phyloP scores from a whole-genome alignment of 192 early-diverging fungal genomes.

The Phlyctochytrium bullatum region DNA sequence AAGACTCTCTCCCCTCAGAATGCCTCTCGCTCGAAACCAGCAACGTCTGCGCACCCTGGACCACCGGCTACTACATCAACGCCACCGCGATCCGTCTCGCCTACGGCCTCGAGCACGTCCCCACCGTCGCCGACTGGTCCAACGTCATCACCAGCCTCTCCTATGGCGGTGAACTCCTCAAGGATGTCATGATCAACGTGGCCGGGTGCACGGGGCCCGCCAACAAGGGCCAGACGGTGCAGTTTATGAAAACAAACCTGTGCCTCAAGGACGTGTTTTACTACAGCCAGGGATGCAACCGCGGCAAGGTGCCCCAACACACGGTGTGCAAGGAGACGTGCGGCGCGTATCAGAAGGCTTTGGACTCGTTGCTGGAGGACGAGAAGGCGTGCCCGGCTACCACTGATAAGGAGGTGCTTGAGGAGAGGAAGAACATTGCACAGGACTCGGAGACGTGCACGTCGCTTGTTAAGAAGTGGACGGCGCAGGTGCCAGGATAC shows the following conservation, averaged over 20 bases:
- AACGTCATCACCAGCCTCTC: constrained; percentile 29
- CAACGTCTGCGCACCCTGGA: constrained; percentile 39
- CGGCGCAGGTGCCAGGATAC: not conserved
- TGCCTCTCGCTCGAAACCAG: constrained; percentile 36
- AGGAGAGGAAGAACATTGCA: not conserved
- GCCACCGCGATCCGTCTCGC: constrained; percentile 34
- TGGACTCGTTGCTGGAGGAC: constrained; percentile 27
- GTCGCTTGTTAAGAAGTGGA: not conserved
- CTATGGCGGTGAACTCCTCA: constrained; percentile 35
- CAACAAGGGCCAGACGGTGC: constrained; percentile 41
- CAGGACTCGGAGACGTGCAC: constrained; percentile 4
- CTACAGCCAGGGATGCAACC: constrained; percentile 39
- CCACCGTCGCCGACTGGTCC: constrained; percentile 36
- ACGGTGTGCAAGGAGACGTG: constrained; percentile 30
- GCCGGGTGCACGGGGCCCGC: constrained; percentile 32
- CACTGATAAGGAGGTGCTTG: constrained; percentile 4
- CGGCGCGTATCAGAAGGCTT: constrained; percentile 35
- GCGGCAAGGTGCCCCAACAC: not conserved
- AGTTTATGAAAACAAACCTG: constrained; percentile 41
- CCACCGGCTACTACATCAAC: constrained; percentile 42
- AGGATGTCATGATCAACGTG: constrained; percentile 33
- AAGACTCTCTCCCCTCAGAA: constrained; percentile 14
- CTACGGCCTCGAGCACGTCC: constrained; percentile 33
- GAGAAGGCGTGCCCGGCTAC: constrained; percentile 23
- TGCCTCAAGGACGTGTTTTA: constrained; percentile 47